Conservation (phyloP, 1,139 yeast genomes). For the Tardiomyces depauwii region DNA sequence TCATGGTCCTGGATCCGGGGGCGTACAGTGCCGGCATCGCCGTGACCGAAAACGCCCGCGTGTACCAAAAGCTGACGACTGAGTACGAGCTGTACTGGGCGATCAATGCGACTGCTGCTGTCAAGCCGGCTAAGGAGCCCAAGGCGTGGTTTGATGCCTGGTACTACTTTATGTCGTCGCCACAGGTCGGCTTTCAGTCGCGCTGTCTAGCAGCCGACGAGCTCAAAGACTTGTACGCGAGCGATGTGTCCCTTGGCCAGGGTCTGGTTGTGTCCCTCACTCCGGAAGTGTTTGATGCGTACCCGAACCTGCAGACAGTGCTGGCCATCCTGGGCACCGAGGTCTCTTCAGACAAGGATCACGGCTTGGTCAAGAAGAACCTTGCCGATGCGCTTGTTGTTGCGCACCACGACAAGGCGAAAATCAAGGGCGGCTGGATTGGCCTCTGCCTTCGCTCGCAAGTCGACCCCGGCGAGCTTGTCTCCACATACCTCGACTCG, state of each 20-base stretch:
- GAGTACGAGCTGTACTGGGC: constrained; percentile 17
- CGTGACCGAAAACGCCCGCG: constrained; percentile 8
- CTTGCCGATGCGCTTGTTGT: constrained; percentile 39
- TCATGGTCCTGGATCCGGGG: constrained; percentile 12
- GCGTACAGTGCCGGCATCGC: constrained; percentile 1
- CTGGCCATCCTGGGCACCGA: background rate
- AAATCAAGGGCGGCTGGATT: constrained; percentile 62
- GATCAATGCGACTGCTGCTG: constrained; percentile 3
- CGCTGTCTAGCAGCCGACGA: background rate
- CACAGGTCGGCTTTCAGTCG: background rate
- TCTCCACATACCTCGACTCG: constrained; percentile 29
- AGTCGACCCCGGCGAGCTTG: constrained; percentile 55
- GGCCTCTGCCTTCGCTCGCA: constrained; percentile 52
- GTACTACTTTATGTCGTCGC: background rate
- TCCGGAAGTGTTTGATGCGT: background rate
- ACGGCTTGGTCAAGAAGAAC: background rate
- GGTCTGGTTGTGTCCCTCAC: background rate
- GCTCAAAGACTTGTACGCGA: background rate
- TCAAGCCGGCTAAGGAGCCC: background rate
- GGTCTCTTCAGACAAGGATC: background rate
- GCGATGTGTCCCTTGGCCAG: background rate
- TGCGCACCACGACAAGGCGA: constrained; percentile 37
- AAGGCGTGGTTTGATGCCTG: background rate
- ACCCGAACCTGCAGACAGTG: background rate
- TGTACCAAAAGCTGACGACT: constrained; percentile 10